These are phyloP conservation scores for Globisporangium irregulare DNA, from an alignment of 352 stramenopile genomes.

Conservation along the genomic window DNA sequence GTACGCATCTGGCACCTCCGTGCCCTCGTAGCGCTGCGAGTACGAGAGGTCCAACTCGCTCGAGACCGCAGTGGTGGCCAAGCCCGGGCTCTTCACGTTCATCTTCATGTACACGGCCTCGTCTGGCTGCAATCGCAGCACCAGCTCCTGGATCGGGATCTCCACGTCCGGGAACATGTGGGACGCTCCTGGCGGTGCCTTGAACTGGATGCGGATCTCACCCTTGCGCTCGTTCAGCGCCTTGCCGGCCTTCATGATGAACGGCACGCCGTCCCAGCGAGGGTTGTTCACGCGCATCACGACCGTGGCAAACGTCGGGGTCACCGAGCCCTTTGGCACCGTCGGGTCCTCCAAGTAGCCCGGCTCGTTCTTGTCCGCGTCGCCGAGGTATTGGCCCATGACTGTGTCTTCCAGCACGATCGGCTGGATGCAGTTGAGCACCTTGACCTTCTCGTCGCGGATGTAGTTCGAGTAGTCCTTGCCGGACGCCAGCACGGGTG, in stretches of 20 bases:
- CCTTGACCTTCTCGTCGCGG: conserved; percentile 97
- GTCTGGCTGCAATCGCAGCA: conserved; percentile 96
- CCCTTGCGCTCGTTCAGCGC: conserved; percentile 96
- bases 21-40: conserved; percentile 78
- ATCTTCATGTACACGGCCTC: conserved; percentile 97
- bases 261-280: conserved; percentile 96
- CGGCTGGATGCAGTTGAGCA: conserved; percentile 94
- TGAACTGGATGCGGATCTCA: conserved; percentile 97
- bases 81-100: conserved; percentile 95
- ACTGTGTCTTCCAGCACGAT: conserved; percentile 94
- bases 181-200: conserved; percentile 83
- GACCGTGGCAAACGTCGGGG: conserved; percentile 90
- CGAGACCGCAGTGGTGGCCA: conserved; percentile 89
- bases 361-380: conserved; percentile 71
- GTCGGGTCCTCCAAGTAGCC: conserved; percentile 96
- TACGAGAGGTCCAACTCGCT: conserved; percentile 98
- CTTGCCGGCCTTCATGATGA: conserved; percentile 99
- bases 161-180: conserved; percentile 90
- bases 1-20: conserved; percentile 96
- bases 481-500: conserved; percentile 79
- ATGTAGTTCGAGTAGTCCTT: conserved; percentile 92
- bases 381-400: conserved; percentile 95
- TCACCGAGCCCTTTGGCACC: conserved; percentile 92
- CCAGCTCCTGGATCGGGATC: conserved; percentile 94
- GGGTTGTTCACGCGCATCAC: conserved; percentile 94